Evolutionary conservation across 129 eudicot species (phyloP), one percentile per base, ranked within the genome.

Genomic region (Escallonia rubra): DNA sequence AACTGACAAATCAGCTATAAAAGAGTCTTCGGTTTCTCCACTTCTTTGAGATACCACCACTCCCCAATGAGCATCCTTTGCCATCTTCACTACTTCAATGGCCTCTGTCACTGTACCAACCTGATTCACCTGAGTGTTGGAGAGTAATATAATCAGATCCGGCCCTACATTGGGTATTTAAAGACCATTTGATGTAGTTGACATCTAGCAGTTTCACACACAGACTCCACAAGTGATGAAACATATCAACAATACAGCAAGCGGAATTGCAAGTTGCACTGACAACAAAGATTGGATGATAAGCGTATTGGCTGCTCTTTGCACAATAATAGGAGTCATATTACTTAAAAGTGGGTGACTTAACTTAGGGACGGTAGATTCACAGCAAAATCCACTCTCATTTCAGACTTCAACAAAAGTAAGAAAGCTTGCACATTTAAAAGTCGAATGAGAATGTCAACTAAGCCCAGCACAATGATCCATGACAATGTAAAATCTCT

Each of bases 31-130:
- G 5, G 96, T 93, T 81, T 93, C 98, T 64, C 98, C 98, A 77
- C 90, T 86, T 73, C 96, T 84, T 77, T 93, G 98, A 70, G 98
- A 86, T 73, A 93, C 79, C 52, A 93, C 83, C 39, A 89, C 90
- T 8, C 95, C 95, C 98, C 98, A 93, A 34, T 89, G 82, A 57
- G 92, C 98, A 82, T 93, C 96, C 78, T 89, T 89, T 12, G 98
- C 96, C 87, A 89, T 84, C 75, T 93, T 93, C 51, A 82, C 98
- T 2, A 80, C 96, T 82, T 93, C 98, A 78, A 93, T 86, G 61
- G 82, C 92, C 74, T 93, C 96, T 10, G 98, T 89, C 43, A 93
- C 86, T 14, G 98, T 93, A 70, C 98, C 98, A 67, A 93, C 82
- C 72, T 93, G 98, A 72, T 84, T 93, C 62, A 89, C 76, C 98